Evolutionary conservation across 1,284 basidiomycete species (phyloP), one percentile per base, ranked within the genome.

Genomic region (Sanguinoderma infundibulare): DNA sequence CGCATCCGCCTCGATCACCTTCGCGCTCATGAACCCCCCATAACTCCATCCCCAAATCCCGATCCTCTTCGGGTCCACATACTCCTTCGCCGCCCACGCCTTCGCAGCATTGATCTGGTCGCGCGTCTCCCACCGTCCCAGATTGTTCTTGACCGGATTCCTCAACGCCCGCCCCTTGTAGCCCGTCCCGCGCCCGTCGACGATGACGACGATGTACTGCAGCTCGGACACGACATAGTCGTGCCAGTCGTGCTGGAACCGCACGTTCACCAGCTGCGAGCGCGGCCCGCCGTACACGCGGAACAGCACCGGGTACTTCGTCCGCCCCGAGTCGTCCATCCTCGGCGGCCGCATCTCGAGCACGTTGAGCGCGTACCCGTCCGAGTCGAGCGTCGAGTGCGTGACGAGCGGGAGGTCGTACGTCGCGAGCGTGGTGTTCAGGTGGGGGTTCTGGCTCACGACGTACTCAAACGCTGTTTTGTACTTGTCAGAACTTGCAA

Each of bases 41-140:
- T 96, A 97, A 14, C 92, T 93, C 95, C 95, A 98, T 51, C 95
- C 95, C 94, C 95, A 97, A 38, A 98, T 89, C 0, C 96, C 97
- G 46, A 98, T 92, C 47, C 94, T 81, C 70, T 84, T 87, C 42
- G 87, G 81, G 73, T 96, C 95, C 3, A 94, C 89, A 70, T 90
- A 95, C 55, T 84, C 82, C 78, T 87, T 94, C 61, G 83, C 81
- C 9, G 86, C 90, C 91, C 91, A 94, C 44, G 85, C 76, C 65
- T 83, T 89, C 39, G 95, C 96, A 28, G 91, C 92, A 57, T 89
- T 90, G 59, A 97, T 83, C 75, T 98, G 95, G 78, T 99, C 97
- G 51, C 80, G 77, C 8, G 91, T 91, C 77, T 98, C 97, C 75
- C 86, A 90, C 70, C 87, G 87, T 0, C 97, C 97, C 5, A 98